Conservation (phyloP, 352 stramenopile species). For the Elongisporangium anandrum region DNA sequence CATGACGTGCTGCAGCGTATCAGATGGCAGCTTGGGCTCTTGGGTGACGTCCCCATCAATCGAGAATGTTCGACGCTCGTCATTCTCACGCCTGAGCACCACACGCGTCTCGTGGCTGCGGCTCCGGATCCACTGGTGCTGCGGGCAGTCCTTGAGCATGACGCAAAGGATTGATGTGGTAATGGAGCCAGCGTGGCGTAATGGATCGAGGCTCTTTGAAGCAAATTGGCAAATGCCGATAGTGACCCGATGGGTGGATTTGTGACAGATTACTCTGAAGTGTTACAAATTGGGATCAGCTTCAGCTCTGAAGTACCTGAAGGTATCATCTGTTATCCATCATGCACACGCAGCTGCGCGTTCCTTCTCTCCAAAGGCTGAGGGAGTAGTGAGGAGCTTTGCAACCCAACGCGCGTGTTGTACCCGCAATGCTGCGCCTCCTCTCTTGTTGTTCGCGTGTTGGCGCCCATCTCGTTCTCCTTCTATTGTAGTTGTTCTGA, state of each 20-base stretch:
- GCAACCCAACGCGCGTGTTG: not conserved
- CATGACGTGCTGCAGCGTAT: slow-evolving; percentile 57
- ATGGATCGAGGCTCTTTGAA: not conserved
- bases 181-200: not conserved
- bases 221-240: not conserved
- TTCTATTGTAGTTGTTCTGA: not conserved
- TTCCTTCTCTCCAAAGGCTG: not conserved
- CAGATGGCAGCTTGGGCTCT: not conserved
- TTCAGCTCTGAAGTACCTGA: too few relatives aligned
- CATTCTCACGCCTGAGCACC: slow-evolving; percentile 34
- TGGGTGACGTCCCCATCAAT: not conserved
- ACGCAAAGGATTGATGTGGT: not conserved
- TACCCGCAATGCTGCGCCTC: not conserved
- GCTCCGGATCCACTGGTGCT: slow-evolving; percentile 89
- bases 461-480: not conserved
- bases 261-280: not conserved
- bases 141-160: slow-evolving; percentile 88
- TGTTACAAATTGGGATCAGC: not conserved
- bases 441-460: not conserved
- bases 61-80: not conserved
- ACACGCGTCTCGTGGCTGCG: slow-evolving; percentile 84
- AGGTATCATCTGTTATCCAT: not conserved
- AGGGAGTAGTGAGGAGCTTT: not conserved
- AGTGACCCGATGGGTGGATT: not conserved
- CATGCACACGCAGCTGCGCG: not conserved